Base-by-base conservation (phyloP, 495 filamentous ascomycete genomes). In the Echria macrotheca region DNA sequence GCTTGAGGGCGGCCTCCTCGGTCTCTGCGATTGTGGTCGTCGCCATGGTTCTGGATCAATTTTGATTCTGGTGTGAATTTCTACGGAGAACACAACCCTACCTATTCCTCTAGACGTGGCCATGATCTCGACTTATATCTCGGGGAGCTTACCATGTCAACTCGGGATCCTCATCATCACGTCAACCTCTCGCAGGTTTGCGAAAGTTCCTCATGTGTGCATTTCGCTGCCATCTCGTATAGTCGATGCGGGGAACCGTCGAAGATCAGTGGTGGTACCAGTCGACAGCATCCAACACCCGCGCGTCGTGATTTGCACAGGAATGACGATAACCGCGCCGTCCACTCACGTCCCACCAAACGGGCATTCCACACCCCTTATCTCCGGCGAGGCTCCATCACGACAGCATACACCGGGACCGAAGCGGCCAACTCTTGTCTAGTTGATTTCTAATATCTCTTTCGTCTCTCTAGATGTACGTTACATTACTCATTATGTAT, bases 251-350 rank as follows among this genome's bases (percentile, higher is more conserved):
- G n/a, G n/a, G n/a, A n/a, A n/a, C n/a, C n/a, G n/a, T n/a, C n/a
- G n/a, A n/a, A n/a, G n/a, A 51, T 26, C 9, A 21, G 11, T 24
- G 41, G 21, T 14, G 43, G 29, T 46, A 36, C 17, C 37, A 23
- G 43, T 22, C 8, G 4, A 19, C n/a, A 12, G 22, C n/a, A n/a
- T 14, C 29, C n/a, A 19, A 18, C 29, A 24, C 29, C 43, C 15
- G 37, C 23, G 46, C 22, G 39, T 57, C 49, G 46, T 53, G 50
- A 57, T 57, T 53, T 50, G 46, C 40, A 53, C 50, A 49, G 41
- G 45, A 53, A 57, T 57, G 55, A 41, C 55, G 55, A 57, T 18
- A 38, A 40, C 44, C 37, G 35, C 44, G 36, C 50, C 43, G 44
- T 47, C 44, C 50, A 46, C 36, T 40, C 33, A 52, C n/a, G 23